phyloP scores from a whole-genome alignment of 2,329 filamentous ascomycete genomes.

The Lizonia empirigonia region DNA sequence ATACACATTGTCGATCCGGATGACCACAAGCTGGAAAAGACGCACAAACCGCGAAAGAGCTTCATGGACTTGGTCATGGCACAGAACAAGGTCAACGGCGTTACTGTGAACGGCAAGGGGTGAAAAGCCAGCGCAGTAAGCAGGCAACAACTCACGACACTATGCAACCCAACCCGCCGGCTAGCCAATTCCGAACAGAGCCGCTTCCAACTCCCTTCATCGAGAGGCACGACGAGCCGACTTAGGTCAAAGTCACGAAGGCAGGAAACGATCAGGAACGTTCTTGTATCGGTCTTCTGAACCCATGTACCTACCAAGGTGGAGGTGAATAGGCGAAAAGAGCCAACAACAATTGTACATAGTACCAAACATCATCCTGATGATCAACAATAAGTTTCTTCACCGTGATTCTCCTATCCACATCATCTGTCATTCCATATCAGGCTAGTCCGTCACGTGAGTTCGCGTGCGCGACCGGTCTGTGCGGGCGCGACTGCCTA shows the following conservation, averaged over 20 bases:
- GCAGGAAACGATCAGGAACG: slow-evolving; percentile 46
- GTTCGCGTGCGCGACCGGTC: slow-evolving; percentile 9
- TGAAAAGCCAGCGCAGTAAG: slow-evolving; percentile 7
- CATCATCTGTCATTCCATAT: too few species aligned
- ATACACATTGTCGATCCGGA: slow-evolving; percentile 31
- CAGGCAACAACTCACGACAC: neutral
- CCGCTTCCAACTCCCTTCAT: neutral
- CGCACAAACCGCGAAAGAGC: slow-evolving; percentile 43
- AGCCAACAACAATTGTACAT: slow-evolving; percentile 9
- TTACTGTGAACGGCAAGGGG: slow-evolving; percentile 34
- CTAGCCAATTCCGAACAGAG: neutral
- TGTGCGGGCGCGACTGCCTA: slow-evolving; percentile 37
- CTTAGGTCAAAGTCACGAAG: slow-evolving; percentile 23
- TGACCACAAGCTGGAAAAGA: slow-evolving; percentile 26
- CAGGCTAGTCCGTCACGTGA: slow-evolving; percentile 9
- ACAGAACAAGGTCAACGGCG: slow-evolving; percentile 31
- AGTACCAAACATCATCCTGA: slow-evolving; percentile 4
- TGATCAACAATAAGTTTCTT: neutral
- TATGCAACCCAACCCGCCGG: neutral
- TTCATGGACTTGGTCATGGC: slow-evolving; percentile 45
- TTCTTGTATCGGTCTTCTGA: slow-evolving; percentile 14
- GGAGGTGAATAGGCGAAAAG: neutral
- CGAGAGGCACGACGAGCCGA: neutral
- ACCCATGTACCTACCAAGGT: slow-evolving; percentile 1
- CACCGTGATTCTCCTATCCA: too few species aligned